Evolutionary conservation across 2,329 filamentous ascomycete genomes (phyloP), one percentile per base, ranked within the genome.

Genomic region (Sarocladium brachiariae): DNA sequence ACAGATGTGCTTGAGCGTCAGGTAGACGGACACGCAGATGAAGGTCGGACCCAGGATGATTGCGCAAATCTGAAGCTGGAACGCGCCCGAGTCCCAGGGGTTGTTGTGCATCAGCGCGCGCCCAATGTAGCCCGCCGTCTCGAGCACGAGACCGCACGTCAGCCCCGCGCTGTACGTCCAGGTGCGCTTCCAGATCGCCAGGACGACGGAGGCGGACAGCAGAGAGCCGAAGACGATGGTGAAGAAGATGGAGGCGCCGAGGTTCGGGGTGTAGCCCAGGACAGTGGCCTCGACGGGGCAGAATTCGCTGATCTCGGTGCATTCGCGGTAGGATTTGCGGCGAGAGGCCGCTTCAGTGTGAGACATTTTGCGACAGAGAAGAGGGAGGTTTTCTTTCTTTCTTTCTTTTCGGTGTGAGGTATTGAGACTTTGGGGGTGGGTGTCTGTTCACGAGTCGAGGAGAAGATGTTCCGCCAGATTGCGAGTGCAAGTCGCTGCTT

Each of bases 11-110:
- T 82, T 81, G 53, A 84, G 74, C 3, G 77, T 82, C 23, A 85
- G 74, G 67, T 84, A 85, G 63, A 84, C 76, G 59, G 72, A 75
- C 55, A 80, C 78, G 64, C 79, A 81, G 64, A 83, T 70, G 52
- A 84, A 72, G 25, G 80, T 79, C 2, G 77, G 77, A n/a, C 69
- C 76, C 48, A 81, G 70, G 63, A 81, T 77, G 65, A 81, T 78
- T 64, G 72, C 69, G 65, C 73, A 74, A 62, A 83, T 81, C 54
- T 83, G 78, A 41, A 77, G 73, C 62, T 81, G 65, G 65, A 83
- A 83, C 53, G 74, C 72, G 50, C 65, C 54, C 13, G 69, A 59
- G 63, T 77, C 66, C 74, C 76, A 84, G 3, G 79, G 78, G 63
- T 80, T 78, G 39, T 63, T 43, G 58, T 74, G 63, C 37, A 83